Conservation (phyloP, 129 eudicot genomes). For the Flaveria ramosissima region DNA sequence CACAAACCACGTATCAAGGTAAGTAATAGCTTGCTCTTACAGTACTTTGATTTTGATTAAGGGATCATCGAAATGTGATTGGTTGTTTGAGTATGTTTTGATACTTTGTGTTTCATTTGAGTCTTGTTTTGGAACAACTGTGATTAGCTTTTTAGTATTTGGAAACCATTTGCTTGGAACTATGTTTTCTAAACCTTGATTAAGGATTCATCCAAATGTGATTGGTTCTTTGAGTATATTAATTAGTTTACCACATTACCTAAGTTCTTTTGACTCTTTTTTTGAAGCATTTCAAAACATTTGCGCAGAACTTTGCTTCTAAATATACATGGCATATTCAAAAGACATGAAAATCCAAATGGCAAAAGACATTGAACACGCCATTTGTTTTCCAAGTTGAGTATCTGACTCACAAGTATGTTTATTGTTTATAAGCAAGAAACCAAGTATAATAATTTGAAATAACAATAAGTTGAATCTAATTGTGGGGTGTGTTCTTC, state of each 20-base stretch:
- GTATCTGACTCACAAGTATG: background rate
- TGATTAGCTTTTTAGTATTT: conserved; percentile 13
- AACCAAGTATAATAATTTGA: background rate
- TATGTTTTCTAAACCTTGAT: background rate
- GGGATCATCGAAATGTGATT: conserved; percentile 8
- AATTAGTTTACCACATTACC: background rate
- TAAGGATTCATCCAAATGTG: background rate
- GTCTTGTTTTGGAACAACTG: background rate
- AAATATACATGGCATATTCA: background rate
- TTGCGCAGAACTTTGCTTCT: conserved; percentile 3
- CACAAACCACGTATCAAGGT: conserved; percentile 94
- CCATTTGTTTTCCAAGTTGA: no score
- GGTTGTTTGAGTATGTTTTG: background rate
- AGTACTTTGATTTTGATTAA: background rate
- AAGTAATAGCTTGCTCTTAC: conserved; percentile 2
- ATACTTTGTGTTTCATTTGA: background rate
- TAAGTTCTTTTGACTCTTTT: no score
- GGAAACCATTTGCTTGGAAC: background rate
- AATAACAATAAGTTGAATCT: background rate
- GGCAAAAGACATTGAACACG: background rate
- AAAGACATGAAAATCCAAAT: background rate
- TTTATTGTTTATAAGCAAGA: background rate
- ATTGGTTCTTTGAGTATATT: conserved; percentile 2
- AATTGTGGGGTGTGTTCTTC: no score
- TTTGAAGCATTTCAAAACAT: background rate